Base-by-base conservation (phyloP, 306 rosid genomes). In the Medicago truncatula region DNA sequence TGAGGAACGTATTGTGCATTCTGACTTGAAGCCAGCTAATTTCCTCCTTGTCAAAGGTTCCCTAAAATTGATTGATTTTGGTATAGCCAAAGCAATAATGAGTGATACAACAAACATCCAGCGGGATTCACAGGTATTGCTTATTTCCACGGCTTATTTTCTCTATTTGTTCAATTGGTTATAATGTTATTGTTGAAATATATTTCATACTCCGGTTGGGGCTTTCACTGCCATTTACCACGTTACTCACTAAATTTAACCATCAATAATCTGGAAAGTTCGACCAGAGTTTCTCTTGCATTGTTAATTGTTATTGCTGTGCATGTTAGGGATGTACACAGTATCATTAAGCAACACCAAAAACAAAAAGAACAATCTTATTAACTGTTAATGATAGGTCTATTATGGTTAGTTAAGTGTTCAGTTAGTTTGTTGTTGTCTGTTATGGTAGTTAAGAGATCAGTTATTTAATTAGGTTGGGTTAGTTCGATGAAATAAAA, bases 41-140 rank as follows among this genome's bases (percentile, higher is more conserved):
- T 94, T 91, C 78, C 96, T 94, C 67, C 97, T 94, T 49, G 97
- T 94, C 73, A 92, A 86, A 86, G 98, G 98, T 76, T 94, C 92
- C 72, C 77, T 94, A 73, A 94, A 94, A 86, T 87, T 94, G 60
- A 94, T 94, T 71, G 97, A 94, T 83, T 94, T 94, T 83, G 98
- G 98, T 13, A 94, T 91, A 79, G 98, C 97, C 43, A 94, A 94
- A 85, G 98, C 98, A 54, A 94, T 94, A 73, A 86, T 90, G 96
- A 92, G 97, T 31, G 95, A 94, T 78, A 94, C 98, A 71, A 94
- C 98, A 46, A 88, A 94, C 81, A 94, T 94, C 80, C 96, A 94
- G 80, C 86, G 97, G 70, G 98, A 94, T 84, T 90, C 97, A 72
- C 96, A 94, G 95, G 97, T 94, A 74, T 70, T 60, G 72, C 31